phyloP scores from a whole-genome alignment of 73 alveolate species.

The Effrenium voratum region DNA sequence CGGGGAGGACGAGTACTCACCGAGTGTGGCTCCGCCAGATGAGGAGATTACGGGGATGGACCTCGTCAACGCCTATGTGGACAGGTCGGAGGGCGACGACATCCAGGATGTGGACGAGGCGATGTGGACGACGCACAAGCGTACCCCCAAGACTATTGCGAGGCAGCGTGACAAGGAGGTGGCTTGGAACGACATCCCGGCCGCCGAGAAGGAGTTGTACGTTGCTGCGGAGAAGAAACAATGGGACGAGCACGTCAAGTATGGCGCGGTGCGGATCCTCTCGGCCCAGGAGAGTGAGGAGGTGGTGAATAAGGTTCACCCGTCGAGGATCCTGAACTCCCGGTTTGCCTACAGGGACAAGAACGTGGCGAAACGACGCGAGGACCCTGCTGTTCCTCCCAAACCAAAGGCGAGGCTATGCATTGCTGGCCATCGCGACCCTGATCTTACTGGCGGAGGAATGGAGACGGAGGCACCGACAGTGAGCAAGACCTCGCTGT shows the following conservation, averaged over 20 bases:
- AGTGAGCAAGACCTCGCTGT: neutral
- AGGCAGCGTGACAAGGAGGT: conserved; percentile 12
- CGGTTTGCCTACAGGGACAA: conserved; percentile 32
- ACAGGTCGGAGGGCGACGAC: no score
- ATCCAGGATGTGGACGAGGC: neutral
- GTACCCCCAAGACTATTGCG: neutral
- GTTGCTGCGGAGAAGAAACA: neutral
- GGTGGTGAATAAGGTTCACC: neutral
- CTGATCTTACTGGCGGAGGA: neutral
- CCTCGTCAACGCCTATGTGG: neutral
- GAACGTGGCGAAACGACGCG: conserved; percentile 22
- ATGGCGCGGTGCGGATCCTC: neutral
- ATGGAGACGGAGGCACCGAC: conserved; percentile 13
- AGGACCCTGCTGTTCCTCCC: neutral
- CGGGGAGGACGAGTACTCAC: no score
- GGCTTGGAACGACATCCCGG: neutral
- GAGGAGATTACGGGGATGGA: no score
- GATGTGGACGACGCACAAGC: neutral
- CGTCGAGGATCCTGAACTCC: neutral
- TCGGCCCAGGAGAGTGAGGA: neutral
- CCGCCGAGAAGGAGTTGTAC: neutral
- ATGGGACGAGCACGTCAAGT: conserved; percentile 5
- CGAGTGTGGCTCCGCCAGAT: no score
- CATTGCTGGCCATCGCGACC: conserved; percentile 21
- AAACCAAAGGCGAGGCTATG: conserved; percentile 6